These are phyloP conservation scores for Chrysanthemum makinoi DNA, from an alignment of 129 eudicot genomes.

Conservation along the genomic window DNA sequence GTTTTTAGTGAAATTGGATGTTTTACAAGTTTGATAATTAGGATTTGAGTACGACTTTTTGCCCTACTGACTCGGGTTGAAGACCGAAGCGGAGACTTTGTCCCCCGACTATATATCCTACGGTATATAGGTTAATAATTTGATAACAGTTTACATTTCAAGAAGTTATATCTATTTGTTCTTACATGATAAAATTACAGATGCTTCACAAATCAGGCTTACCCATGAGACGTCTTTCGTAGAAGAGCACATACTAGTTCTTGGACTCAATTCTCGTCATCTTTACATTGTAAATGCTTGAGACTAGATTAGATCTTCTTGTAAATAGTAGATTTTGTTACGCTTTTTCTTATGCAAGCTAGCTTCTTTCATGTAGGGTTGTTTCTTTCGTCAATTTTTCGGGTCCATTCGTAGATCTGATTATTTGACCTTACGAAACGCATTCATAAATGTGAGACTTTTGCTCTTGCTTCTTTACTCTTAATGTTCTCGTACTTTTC, in stretches of 20 bases:
- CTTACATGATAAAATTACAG: slow-evolving; percentile 26
- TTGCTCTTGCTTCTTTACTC: neutral
- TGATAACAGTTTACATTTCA: too few relatives aligned
- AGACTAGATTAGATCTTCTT: neutral
- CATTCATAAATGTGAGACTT: slow-evolving; percentile 73
- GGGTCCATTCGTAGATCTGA: slow-evolving; percentile 73
- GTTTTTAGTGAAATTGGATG: too few relatives aligned
- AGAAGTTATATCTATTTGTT: too few relatives aligned
- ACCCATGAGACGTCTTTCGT: slow-evolving; percentile 82
- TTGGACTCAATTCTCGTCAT: slow-evolving; percentile 65
- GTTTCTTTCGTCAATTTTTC: slow-evolving; percentile 79
- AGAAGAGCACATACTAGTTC: slow-evolving; percentile 67
- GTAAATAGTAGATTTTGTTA: slow-evolving; percentile 3
- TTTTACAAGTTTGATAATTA: too few relatives aligned
- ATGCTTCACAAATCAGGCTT: slow-evolving; percentile 81
- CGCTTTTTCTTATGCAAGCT: neutral
- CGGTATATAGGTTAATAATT: neutral
- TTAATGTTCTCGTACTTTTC: neutral
- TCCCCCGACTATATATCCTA: neutral
- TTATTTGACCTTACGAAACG: slow-evolving; percentile 82
- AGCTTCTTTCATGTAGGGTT: slow-evolving; percentile 51
- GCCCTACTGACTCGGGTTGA: neutral
- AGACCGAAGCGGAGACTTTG: neutral
- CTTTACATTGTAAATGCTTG: slow-evolving; percentile 18
- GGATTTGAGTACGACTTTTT: too few relatives aligned